Percentiles rank a stretch among this genome's conserved stretches.
Evolutionary conservation across 1,139 yeast genomes (phyloP).

Genomic region (Zygosaccharomyces pseudobailii): DNA sequence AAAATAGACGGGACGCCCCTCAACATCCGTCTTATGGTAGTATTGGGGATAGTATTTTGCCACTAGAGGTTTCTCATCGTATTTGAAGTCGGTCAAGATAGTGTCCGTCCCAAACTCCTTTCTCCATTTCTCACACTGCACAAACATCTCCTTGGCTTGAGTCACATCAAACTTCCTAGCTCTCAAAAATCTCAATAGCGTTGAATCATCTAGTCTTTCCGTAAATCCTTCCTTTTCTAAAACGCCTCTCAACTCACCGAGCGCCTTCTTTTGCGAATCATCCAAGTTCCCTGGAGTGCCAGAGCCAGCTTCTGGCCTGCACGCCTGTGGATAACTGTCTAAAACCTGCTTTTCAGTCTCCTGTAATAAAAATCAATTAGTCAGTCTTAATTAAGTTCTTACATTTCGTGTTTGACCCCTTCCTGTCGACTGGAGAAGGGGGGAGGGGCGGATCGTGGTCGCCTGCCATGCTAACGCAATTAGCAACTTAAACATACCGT

Average conservation of each 20-base stretch:
- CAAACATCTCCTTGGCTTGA: conserved; percentile 77
- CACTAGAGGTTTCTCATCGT: conserved; percentile 84
- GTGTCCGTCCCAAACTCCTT: conserved; percentile 80
- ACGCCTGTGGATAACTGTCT: conserved; percentile 62
- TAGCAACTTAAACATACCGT: background rate
- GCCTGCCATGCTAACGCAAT: background rate
- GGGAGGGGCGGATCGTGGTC: background rate
- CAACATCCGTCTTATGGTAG: conserved; percentile 94
- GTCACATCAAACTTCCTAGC: conserved; percentile 90
- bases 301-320: conserved; percentile 57
- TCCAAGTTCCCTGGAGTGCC: conserved; percentile 85
- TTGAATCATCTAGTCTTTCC: conserved; percentile 82
- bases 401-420: background rate
- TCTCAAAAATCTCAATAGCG: conserved; percentile 81
- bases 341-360: conserved; percentile 27
- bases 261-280: conserved; percentile 56
- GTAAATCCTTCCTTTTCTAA: conserved; percentile 62
- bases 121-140: conserved; percentile 90
- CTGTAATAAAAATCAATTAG: conserved; percentile 3
- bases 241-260: conserved; percentile 54
- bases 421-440: background rate
- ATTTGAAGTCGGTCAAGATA: conserved; percentile 78
- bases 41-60: conserved; percentile 92
- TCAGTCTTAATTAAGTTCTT: background rate
- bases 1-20: conserved; percentile 91